These are phyloP conservation scores for Glycyrrhiza uralensis DNA, from an alignment of 306 rosid genomes.

Conservation along the genomic window DNA sequence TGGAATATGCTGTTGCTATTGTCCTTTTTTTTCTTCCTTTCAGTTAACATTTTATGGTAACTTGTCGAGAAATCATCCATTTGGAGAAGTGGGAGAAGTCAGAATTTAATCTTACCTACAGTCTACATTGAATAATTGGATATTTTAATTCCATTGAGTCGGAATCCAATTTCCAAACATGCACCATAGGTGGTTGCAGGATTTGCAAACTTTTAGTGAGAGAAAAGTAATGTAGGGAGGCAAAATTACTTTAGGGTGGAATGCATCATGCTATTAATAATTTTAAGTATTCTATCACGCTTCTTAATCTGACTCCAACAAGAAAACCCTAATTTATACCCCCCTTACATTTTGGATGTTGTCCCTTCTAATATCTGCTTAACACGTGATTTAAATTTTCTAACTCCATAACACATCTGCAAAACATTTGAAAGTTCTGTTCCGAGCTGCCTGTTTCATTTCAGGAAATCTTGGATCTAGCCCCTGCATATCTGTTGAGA, in stretches of 20 bases:
- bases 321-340: not conserved
- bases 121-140: not conserved
- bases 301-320: not conserved
- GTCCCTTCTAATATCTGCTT: not conserved
- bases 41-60: not conserved
- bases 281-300: not conserved
- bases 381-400: not conserved
- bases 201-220: slow-evolving; percentile 1
- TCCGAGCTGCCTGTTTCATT: slow-evolving; percentile 21
- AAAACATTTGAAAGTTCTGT: slow-evolving; percentile 7
- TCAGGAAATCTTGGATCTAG: slow-evolving; percentile 48
- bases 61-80: not conserved
- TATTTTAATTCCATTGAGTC: not conserved
- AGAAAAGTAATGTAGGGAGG: not conserved
- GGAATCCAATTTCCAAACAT: not conserved
- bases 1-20: not conserved
- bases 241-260: not conserved
- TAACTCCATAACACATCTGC: not conserved
- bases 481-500: slow-evolving; percentile 72
- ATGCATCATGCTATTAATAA: not conserved
- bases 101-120: not conserved
- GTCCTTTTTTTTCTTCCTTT: not conserved
- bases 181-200: not conserved
- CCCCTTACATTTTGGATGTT: not conserved
- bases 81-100: not conserved